phyloP scores from a whole-genome alignment of 2,329 filamentous ascomycete species.

The Ciborinia camelliae region DNA sequence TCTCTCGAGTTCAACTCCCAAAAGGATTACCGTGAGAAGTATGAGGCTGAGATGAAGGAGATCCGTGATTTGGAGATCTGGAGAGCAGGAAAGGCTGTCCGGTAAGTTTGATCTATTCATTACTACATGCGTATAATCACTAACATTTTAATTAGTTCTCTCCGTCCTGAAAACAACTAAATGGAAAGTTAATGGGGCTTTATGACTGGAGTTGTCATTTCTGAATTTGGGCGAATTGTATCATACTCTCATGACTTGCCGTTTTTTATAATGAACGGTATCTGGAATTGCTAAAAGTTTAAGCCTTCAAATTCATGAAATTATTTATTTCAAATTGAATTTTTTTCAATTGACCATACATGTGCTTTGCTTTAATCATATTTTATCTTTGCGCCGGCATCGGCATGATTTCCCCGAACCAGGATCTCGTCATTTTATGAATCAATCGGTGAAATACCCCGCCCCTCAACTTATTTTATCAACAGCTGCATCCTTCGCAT shows the following conservation, averaged over 20 bases:
- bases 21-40: constrained; percentile 93
- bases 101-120: constrained; percentile 48
- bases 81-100: constrained; percentile 96
- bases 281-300: constrained; percentile 38
- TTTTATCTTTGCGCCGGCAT: not conserved
- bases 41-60: constrained; percentile 97
- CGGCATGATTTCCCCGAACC: not conserved
- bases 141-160: constrained; percentile 49
- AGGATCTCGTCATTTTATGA: not conserved
- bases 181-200: constrained; percentile 48
- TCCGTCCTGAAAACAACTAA: constrained; percentile 77
- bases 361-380: constrained; percentile 4
- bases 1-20: constrained; percentile 97
- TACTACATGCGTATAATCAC: constrained; percentile 10
- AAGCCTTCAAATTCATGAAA: constrained; percentile 24
- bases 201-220: constrained; percentile 26
- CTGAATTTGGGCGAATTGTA: constrained; percentile 38
- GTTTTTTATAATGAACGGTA: constrained; percentile 32
- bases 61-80: constrained; percentile 98
- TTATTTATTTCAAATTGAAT: not conserved
- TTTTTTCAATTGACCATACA: constrained; percentile 1
- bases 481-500: not conserved
- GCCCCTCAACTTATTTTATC: not conserved
- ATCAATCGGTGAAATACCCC: constrained; percentile 10
- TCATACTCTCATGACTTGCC: constrained; percentile 33